Evolutionary conservation across 78 protist species (phyloP), one percentile per base, ranked within the genome.

Genomic region (Salpingoeca rosetta): DNA sequence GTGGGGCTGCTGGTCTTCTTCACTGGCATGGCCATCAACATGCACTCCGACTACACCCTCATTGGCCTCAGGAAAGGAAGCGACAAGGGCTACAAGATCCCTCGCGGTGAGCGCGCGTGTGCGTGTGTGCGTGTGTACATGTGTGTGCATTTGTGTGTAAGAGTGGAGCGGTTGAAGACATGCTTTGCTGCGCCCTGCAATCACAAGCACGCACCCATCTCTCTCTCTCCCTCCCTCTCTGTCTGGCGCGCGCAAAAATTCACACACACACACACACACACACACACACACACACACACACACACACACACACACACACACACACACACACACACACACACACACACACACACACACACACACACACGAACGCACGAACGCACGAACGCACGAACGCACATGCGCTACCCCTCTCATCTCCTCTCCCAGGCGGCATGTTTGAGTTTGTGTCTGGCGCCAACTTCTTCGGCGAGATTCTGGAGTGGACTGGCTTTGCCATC

Each of bases 401-500:
- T n/a, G n/a, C n/a, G n/a, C n/a, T n/a, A n/a, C n/a, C n/a, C 80
- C 37, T 76, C 43, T 36, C 80, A 36, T n/a, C 80, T 28, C 11
- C n/a, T n/a, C n/a, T 91, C 0, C 91, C 91, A 1, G 90, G 91
- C 0, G 92, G 92, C 51, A n/a, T 75, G 84, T 92, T 89, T 45
- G 73, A 79, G 77, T 88, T 51, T 51, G 94, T 92, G 36, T 86
- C 92, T 1, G 45, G 86, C 41, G 91, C 94, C 36, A 92, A 92
- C 83, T 92, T 84, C 65, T 82, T 88, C 25, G 94, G 92, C 39
- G 94, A 92, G 83, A 37, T 85, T 25, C 41, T 90, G 45, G 94
- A 90, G 86, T 92, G 94, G 94, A 1, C 25, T 2, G 94, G 94
- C 37, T 90, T 75, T 44, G 92, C 92, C 0, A 36, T 92, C 2